Base-by-base conservation (phyloP, 768 basidiomycete species). In the Hygrophoropsis aurantiaca region DNA sequence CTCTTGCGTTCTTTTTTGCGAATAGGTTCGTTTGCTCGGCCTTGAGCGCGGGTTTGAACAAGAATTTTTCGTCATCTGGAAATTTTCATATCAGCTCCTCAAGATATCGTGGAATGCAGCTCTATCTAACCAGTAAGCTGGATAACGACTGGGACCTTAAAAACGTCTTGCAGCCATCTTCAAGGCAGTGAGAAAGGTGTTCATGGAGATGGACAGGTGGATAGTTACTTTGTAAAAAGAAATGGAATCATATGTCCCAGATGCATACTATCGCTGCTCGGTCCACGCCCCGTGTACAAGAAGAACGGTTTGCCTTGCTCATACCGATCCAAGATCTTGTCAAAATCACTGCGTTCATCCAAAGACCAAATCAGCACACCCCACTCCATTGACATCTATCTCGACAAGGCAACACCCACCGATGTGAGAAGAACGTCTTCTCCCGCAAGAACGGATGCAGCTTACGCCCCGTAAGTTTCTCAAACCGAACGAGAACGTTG, bases 261-360 rank as follows among this genome's bases (percentile, higher is more conserved):
- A 72, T 99, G 97, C 87, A 98, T 88, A 61, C 92, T 94, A 62
- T 91, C 91, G 59, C 91, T 95, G 54, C 90, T 92, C 16, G 97
- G 97, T 10, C 97, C 97, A 48, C 97, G 82, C 25, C 97, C 97
- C 1, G 97, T 99, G 68, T 99, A 99, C 53, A 99, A 71, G 74
- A 90, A 99, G 72, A 97, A 98, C 2, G 94, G 97, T 66, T 98
- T 97, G 13, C 90, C 86, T 60, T 95, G 87, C 67, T 98, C 95
- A 66, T 90, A 97, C 51, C 93, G 85, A 67, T 97, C 93, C 49
- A 99, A 72, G 44, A 99, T 97, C 57, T 82, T 81, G 69, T 94
- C 87, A 57, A 99, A 84, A 45, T 99, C 97, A 44, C 94, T 97
- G 39, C n/a, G 13, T 25, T 24, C 33, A 13, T 19, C 41, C 1